A percentile compares a stretch with the other conserved stretches of the same genome.
These are phyloP conservation scores for Cyclotella sp. DNA, from an alignment of 108 stramenopile genomes.

Conservation along the genomic window DNA sequence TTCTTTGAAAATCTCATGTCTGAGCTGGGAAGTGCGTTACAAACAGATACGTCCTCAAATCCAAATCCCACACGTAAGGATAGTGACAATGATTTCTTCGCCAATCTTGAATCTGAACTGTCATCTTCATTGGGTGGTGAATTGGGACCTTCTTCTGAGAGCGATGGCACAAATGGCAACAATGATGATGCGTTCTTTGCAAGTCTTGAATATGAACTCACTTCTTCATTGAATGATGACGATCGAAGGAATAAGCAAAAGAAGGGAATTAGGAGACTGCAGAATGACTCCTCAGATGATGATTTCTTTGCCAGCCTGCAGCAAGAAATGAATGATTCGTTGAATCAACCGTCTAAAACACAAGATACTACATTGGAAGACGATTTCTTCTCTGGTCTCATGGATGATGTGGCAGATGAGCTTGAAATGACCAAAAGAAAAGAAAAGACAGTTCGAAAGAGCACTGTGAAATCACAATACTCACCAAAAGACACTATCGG, in stretches of 20 bases:
- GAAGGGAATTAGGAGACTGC: neutral
- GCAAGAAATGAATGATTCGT: constrained; percentile 51
- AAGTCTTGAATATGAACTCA: constrained; percentile 8
- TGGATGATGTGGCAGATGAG: constrained; percentile 45
- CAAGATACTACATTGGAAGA: constrained; percentile 19
- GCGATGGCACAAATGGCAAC: neutral
- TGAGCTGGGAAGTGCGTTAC: constrained; percentile 51
- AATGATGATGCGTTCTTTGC: constrained; percentile 20
- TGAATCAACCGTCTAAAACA: constrained; percentile 4
- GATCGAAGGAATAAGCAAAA: constrained; percentile 3
- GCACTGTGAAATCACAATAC: constrained; percentile 7
- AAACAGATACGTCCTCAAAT: constrained; percentile 22
- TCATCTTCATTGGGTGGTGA: constrained; percentile 55
- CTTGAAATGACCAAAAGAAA: constrained; percentile 30
- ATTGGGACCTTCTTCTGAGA: constrained; percentile 6
- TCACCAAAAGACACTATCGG: constrained; percentile 3
- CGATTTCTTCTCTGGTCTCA: constrained; percentile 44
- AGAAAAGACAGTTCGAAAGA: neutral
- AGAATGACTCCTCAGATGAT: constrained; percentile 42
- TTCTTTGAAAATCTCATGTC: constrained; percentile 65
- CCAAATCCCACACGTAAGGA: constrained; percentile 17
- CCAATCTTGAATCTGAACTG: constrained; percentile 71
- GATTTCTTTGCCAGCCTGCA: constrained; percentile 79
- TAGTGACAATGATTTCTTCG: constrained; percentile 82
- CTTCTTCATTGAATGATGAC: constrained; percentile 4